These are phyloP conservation scores for Falciphora oryzae DNA, from an alignment of 2,329 filamentous ascomycete species.

Conservation along the genomic window DNA sequence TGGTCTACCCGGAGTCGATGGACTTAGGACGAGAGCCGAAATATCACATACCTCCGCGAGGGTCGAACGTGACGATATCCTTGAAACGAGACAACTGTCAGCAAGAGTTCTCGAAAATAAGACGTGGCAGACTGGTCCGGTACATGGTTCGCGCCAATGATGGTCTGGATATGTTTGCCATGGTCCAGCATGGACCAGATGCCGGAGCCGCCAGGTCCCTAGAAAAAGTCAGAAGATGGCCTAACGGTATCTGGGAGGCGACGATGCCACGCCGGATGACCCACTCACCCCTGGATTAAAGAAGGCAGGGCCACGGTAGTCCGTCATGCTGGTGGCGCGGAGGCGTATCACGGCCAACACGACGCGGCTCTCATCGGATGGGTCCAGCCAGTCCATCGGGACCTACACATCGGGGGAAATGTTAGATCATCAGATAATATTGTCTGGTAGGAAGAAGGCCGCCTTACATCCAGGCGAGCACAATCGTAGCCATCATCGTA, in stretches of 20 bases:
- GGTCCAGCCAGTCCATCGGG: slow-evolving; percentile 35
- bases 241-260: not conserved
- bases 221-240: too few species aligned
- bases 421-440: not conserved
- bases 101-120: not conserved
- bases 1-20: not conserved
- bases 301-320: slow-evolving; percentile 30
- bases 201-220: slow-evolving; percentile 45
- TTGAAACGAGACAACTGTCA: slow-evolving; percentile 13
- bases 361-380: slow-evolving; percentile 27
- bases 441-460: not conserved
- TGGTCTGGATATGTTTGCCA: slow-evolving; percentile 32
- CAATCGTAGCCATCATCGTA: slow-evolving; percentile 30
- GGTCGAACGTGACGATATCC: slow-evolving; percentile 47
- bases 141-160: slow-evolving; percentile 41
- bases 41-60: slow-evolving; percentile 35
- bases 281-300: slow-evolving; percentile 32
- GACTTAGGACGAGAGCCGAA: not conserved
- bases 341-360: slow-evolving; percentile 32
- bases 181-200: slow-evolving; percentile 29
- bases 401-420: slow-evolving; percentile 16
- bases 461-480: slow-evolving; percentile 27
- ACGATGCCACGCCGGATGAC: too few species aligned
- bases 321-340: slow-evolving; percentile 21
- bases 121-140: not conserved